These are phyloP conservation scores for Boletus sp. DNA, from an alignment of 768 basidiomycete genomes.

Conservation along the genomic window DNA sequence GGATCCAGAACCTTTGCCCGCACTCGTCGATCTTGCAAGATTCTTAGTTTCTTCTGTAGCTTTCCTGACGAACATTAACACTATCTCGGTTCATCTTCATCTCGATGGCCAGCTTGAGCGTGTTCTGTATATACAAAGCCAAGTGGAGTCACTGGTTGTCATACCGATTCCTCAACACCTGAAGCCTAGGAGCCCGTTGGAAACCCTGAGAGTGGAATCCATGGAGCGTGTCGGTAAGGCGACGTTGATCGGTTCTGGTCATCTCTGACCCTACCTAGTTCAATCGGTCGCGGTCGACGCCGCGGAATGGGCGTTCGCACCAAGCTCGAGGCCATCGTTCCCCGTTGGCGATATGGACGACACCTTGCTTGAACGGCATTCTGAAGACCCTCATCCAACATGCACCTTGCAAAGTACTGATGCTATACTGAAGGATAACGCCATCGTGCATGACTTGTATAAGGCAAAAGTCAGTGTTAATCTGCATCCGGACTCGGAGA, in stretches of 20 bases:
- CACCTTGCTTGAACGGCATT: not conserved
- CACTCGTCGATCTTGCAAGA: constrained; percentile 3
- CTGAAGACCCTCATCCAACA: not conserved
- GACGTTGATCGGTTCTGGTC: no score
- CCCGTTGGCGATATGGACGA: not conserved
- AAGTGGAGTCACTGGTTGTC: not conserved
- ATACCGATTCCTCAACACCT: constrained; percentile 1
- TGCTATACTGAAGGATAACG: not conserved
- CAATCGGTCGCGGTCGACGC: constrained; percentile 8
- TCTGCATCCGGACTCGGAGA: constrained; percentile 1
- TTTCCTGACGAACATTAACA: not conserved
- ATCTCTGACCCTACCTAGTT: constrained; percentile 1
- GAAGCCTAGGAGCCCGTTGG: not conserved
- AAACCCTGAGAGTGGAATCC: not conserved
- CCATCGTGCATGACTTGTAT: constrained; percentile 12
- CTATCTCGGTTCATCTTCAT: constrained; percentile 3
- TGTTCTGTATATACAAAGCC: not conserved
- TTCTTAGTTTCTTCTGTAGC: constrained; percentile 12
- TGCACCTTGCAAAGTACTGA: not conserved
- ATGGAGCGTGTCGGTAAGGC: constrained; percentile 6
- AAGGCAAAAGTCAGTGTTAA: constrained; percentile 1
- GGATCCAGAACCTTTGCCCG: not conserved
- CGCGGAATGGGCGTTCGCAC: constrained; percentile 1
- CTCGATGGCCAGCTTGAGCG: not conserved
- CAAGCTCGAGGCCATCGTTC: not conserved